Evolutionary conservation across 148 eudicot species (phyloP).

Genomic region (Linanthus parryae): DNA sequence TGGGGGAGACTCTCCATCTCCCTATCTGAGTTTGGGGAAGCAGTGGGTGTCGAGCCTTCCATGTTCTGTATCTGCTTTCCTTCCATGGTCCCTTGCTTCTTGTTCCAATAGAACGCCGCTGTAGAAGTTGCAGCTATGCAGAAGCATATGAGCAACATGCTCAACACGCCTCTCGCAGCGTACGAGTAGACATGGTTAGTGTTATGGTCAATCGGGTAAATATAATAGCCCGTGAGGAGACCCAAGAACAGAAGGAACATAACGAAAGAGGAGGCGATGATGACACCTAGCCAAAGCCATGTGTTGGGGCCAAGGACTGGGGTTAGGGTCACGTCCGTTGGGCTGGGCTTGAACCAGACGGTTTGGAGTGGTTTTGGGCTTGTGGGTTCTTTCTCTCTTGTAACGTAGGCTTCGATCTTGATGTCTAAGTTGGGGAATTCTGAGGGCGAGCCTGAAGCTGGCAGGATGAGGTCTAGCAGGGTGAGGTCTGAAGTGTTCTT

Average conservation of each 20-base stretch:
- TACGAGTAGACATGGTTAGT: slow-evolving; percentile 36
- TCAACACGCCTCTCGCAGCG: slow-evolving; percentile 26
- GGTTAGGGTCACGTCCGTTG: slow-evolving; percentile 49
- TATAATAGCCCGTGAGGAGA: slow-evolving; percentile 49
- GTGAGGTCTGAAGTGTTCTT: slow-evolving; percentile 55
- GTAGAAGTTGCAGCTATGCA: slow-evolving; percentile 37
- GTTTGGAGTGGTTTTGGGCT: slow-evolving; percentile 17
- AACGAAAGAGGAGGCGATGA: slow-evolving; percentile 64
- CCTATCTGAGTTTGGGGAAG: slow-evolving; percentile 44
- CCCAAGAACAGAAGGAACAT: slow-evolving; percentile 63
- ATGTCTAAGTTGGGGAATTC: slow-evolving; percentile 41
- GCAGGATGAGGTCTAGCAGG: slow-evolving; percentile 69
- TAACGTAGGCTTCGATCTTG: slow-evolving; percentile 73
- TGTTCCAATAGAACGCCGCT: slow-evolving; percentile 58
- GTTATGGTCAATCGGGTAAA: slow-evolving; percentile 81
- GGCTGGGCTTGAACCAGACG: slow-evolving; percentile 53
- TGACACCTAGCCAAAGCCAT: slow-evolving; percentile 76
- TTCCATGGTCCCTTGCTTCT: slow-evolving; percentile 45
- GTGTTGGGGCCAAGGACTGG: slow-evolving; percentile 58
- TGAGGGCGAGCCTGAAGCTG: slow-evolving; percentile 26
- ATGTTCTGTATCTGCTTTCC: slow-evolving; percentile 41
- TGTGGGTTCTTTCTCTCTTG: slow-evolving; percentile 42
- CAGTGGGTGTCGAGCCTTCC: slow-evolving; percentile 36
- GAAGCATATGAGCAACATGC: slow-evolving; percentile 45
- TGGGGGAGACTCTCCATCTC: slow-evolving; percentile 85